Percentiles rank a stretch among this genome's conserved stretches.
These are phyloP conservation scores for Geotrichum ghanense DNA, from an alignment of 805 yeast genomes.

Conservation along the genomic window DNA sequence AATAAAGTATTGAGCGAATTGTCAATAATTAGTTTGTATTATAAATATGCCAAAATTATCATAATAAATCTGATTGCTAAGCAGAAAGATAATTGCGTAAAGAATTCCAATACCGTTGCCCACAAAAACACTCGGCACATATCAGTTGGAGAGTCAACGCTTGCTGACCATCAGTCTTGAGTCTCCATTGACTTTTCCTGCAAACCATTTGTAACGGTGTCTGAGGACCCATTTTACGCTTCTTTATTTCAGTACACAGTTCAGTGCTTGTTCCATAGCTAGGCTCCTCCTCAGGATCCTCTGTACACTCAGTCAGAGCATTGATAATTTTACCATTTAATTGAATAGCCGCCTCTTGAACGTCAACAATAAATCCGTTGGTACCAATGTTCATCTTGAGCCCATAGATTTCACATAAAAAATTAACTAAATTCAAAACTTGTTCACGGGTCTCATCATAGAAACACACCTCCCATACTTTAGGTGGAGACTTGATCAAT, in stretches of 20 bases:
- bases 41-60: too few relatives aligned
- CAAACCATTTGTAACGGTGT: conserved; percentile 1
- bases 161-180: not conserved
- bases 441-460: not conserved
- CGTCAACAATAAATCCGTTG: not conserved
- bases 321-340: not conserved
- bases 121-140: not conserved
- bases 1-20: too few relatives aligned
- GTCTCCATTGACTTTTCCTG: not conserved
- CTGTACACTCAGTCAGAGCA: not conserved
- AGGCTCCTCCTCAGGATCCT: not conserved
- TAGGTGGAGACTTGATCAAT: not conserved
- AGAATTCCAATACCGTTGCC: not conserved
- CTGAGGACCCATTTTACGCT: not conserved
- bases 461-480: not conserved
- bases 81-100: not conserved
- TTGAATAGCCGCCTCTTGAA: not conserved
- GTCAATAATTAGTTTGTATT: too few relatives aligned
- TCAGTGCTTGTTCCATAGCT: too few relatives aligned
- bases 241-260: too few relatives aligned
- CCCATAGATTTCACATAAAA: not conserved
- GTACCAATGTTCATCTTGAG: not conserved
- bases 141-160: not conserved
- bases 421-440: not conserved
- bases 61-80: too few relatives aligned